A percentile compares a stretch with the other conserved stretches of the same genome.
These are phyloP conservation scores for Botryotinia narcissicola DNA, from an alignment of 2,329 filamentous ascomycete genomes.

Conservation along the genomic window DNA sequence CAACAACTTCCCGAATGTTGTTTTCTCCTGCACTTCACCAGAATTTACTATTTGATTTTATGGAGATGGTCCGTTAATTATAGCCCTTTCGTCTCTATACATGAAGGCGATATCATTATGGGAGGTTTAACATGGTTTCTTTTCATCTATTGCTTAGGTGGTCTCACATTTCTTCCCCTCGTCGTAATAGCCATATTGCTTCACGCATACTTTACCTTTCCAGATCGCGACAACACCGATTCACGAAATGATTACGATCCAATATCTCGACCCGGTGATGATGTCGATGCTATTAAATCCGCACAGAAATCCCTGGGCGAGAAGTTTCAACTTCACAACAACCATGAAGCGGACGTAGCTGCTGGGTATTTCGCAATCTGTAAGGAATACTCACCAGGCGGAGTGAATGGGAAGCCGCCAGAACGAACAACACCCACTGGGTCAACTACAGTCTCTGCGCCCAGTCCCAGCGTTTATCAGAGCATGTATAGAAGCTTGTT, in stretches of 20 bases:
- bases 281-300: slow-evolving; percentile 61
- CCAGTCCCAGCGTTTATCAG: slow-evolving; percentile 94
- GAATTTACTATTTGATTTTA: slow-evolving; percentile 2
- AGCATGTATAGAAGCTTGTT: slow-evolving; percentile 97
- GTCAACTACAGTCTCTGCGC: slow-evolving; percentile 67
- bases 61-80: slow-evolving; percentile 8
- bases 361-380: slow-evolving; percentile 95
- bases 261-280: slow-evolving; percentile 60
- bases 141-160: slow-evolving; percentile 78
- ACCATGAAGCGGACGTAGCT: slow-evolving; percentile 72
- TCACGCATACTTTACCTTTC: slow-evolving; percentile 68
- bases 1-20: slow-evolving; percentile 1
- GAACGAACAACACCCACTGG: slow-evolving; percentile 81
- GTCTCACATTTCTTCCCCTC: slow-evolving; percentile 82
- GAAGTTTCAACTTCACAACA: slow-evolving; percentile 54
- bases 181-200: slow-evolving; percentile 58
- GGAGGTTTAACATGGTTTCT: slow-evolving; percentile 51
- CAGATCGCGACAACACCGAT: slow-evolving; percentile 47
- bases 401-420: slow-evolving; percentile 88
- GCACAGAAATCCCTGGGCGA: slow-evolving; percentile 58
- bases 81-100: neutral
- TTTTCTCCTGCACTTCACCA: slow-evolving; percentile 1
- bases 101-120: slow-evolving; percentile 30
- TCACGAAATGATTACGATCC: slow-evolving; percentile 39
- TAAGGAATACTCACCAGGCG: slow-evolving; percentile 86